Base-by-base conservation (phyloP, 768 basidiomycete genomes). In the Phaeotremella skinneri region DNA sequence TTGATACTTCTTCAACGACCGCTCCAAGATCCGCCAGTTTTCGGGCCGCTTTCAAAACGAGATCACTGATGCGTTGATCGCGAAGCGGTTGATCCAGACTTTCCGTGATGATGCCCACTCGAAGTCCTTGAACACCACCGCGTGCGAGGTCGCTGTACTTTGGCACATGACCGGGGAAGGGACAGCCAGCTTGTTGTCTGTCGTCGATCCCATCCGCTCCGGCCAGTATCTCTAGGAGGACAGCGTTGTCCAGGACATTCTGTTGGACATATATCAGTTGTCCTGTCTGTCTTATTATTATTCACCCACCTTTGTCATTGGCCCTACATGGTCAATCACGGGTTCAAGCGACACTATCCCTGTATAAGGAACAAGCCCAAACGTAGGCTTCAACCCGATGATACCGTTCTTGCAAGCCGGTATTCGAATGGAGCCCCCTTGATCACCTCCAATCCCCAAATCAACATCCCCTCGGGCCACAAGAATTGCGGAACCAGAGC, bases 121-220 rank as follows among this genome's bases (percentile, higher is more conserved):
- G 76, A 67, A 81, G 67, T 7, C 78, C 79, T 53, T 72, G 68
- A 45, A 79, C 60, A n/a, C 63, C 63, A 14, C 27, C 42, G 37
- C 55, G 41, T 1, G 58, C 49, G 6, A 76, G 59, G 1, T 64
- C 55, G 20, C 71, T 56, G 52, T 80, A 79, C 20, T 77, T 64
- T 7, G 80, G 78, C 13, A 80, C 65, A 11, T 77, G 65, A 7
- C 66, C 67, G 7, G 79, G 78, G 55, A 73, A 69, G 5, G 79
- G 79, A 32, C 74, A 69, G 4, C 78, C 78, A 23, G 72, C 68
- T 57, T 21, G 31, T 49, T 76, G 73, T 16, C 81, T 78, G 49
- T 81, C 80, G 64, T 82, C 81, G 30, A 81, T 72, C 1, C 78
- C 79, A 58, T 82, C 81, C 13, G 74, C 77, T 4, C 81, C 81